A percentile compares a stretch with the other conserved stretches of the same genome.
phyloP scores from a whole-genome alignment of 148 eudicot species.

The Spergularia bocconei region DNA sequence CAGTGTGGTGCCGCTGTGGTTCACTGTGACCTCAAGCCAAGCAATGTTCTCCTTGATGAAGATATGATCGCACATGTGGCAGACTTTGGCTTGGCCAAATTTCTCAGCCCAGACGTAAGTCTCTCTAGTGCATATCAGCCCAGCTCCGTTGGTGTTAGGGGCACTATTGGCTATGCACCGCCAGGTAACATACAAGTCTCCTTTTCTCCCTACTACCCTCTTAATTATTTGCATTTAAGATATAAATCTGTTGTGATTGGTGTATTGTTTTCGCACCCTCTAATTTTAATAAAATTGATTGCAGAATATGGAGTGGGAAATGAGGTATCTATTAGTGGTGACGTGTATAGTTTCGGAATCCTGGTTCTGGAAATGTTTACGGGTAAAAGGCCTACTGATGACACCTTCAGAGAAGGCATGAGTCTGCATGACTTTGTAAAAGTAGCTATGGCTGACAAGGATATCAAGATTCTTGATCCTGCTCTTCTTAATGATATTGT shows the following conservation, averaged over 20 bases:
- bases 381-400: constrained; percentile 30
- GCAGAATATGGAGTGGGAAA: constrained; percentile 34
- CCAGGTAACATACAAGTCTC: constrained; percentile 21
- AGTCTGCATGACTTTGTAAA: constrained; percentile 23
- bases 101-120: constrained; percentile 10
- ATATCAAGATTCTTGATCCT: constrained; percentile 14
- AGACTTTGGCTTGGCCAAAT: constrained; percentile 44
- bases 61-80: constrained; percentile 42
- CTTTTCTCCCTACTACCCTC: background rate
- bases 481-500: constrained; percentile 6
- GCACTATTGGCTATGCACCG: constrained; percentile 32
- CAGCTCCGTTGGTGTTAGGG: constrained; percentile 26
- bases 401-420: constrained; percentile 16
- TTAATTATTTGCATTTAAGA: no score
- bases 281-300: no score
- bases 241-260: background rate
- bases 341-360: constrained; percentile 33
- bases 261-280: background rate
- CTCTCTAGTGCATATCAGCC: constrained; percentile 3
- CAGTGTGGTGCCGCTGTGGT: constrained; percentile 20
- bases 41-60: constrained; percentile 38
- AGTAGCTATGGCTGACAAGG: constrained; percentile 12
- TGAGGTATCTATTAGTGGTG: constrained; percentile 22
- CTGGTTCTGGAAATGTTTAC: constrained; percentile 30
- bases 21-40: constrained; percentile 41